Base-by-base conservation (phyloP, 805 yeast genomes). In the Teunomyces aglyptinius region DNA sequence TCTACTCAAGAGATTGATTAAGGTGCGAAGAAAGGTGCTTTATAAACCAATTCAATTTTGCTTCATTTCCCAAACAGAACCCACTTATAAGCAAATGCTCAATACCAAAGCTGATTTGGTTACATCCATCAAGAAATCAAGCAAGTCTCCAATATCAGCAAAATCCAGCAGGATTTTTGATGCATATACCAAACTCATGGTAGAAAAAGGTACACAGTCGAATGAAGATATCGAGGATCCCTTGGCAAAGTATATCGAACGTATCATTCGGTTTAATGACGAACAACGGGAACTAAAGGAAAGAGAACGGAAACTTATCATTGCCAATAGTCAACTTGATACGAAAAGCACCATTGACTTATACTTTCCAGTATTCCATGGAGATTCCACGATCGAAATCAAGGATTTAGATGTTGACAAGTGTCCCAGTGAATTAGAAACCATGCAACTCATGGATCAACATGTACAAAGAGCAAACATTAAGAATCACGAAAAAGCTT, bases 21-120 rank as follows among this genome's bases (percentile, higher is more conserved):
- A 54, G 35, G 42, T 48, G 11, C 50, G 48, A 43, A 45, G 63
- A 19, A 49, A 50, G 24, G 44, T 50, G 3, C 49, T 58, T 12
- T 60, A 55, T 41, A 61, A 60, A 39, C 61, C 62, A 13, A 52
- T 59, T 10, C 68, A 63, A 41, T 58, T 46, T 43, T 58, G 61
- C 11, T 61, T 64, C 38, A 38, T 60, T 3, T 48, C 52, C 7
- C 50, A 49, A 6, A 34, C 52, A 12, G 53, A 54, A 18, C 56
- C 57, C 16, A 51, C 52, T 0, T 57, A 54, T 33, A 46, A 55
- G 26, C 45, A 45, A 12, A 40, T 54, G 26, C 32, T 56, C 5
- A 34, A 50, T 12, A 43, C 41, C 15, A 50, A 50, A 11, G 41
- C 20, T 34, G 45, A 29, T n/a, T 22, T 44, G 20, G 38, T 15